Evolutionary conservation across 2,329 filamentous ascomycete species (phyloP), one percentile per base, ranked within the genome.

Genomic region (Sporothrix phasma): DNA sequence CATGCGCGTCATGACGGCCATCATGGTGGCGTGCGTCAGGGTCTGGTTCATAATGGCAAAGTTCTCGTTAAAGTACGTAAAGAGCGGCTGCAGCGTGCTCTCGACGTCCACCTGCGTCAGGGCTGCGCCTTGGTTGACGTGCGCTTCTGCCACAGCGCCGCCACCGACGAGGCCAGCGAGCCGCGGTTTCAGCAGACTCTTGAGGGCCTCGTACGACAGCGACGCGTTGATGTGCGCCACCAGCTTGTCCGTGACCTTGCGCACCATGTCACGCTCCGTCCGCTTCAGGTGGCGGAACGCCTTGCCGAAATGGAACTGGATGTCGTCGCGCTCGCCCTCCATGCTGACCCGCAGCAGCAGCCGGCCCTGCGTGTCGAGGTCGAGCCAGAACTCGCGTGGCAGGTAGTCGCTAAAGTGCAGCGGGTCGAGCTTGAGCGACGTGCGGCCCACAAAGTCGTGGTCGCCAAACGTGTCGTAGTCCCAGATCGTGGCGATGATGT

Each of bases 31-130:
- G 65, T 92, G 88, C 0, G 94, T 97, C 64, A 99, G 80, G 0
- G 93, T 97, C 75, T 94, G 87, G 77, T 97, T 97, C 92, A 99
- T 96, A 70, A 97, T 96, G 65, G 92, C 91, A 75, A 99, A 99
- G 72, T 99, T 99, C 73, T 97, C 93, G 73, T 99, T 90, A 73
- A 99, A 99, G 74, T 99, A 99, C 62, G 86, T 84, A 73, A 97
- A 94, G 0, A 99, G 81, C 4, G 92, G 89, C 69, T 89, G 87
- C 13, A 99, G 79, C 0, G 91, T 91, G 69, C 88, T 88, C 68
- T 90, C 88, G 22, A 96, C 82, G 66, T 97, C 91, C 6, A 81
- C 81, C 37, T 84, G 83, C 0, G 90, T 88, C 10, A 88, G 37
- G 37, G 80, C 1, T 81, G 81, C 56, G 85, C 80, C 51, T 79